phyloP scores from a whole-genome alignment of 2,329 filamentous ascomycete species.

The Neofusicoccum ribis region DNA sequence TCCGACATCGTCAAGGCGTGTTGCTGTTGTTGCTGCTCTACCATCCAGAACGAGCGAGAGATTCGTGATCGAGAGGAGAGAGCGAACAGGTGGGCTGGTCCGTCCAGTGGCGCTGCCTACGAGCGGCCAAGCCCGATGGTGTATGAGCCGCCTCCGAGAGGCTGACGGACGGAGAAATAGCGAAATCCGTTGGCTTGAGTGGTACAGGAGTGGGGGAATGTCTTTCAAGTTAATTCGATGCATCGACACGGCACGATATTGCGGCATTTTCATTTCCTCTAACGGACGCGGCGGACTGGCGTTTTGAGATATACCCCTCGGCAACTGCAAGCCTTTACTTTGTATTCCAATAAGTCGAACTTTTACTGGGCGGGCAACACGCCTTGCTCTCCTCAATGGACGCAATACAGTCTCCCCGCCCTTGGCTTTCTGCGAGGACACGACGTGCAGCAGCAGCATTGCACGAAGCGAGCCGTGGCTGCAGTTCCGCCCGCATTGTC shows the following conservation, averaged over 20 bases:
- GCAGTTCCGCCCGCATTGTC: background rate
- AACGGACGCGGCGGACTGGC: background rate
- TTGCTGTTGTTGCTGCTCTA: conserved; percentile 45
- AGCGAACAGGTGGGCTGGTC: conserved; percentile 38
- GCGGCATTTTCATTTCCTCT: conserved; percentile 1
- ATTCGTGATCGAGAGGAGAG: conserved; percentile 46
- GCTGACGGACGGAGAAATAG: too few species aligned
- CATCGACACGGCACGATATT: background rate
- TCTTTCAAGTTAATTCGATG: background rate
- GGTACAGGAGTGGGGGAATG: background rate
- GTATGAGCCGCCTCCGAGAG: conserved; percentile 26
- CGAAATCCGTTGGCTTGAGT: background rate
- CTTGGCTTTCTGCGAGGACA: too few species aligned
- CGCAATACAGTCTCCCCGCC: too few species aligned
- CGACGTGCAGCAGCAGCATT: too few species aligned
- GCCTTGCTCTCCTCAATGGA: background rate
- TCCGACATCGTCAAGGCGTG: conserved; percentile 38
- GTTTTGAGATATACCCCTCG: conserved; percentile 14
- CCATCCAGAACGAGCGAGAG: conserved; percentile 49
- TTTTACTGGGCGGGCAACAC: background rate
- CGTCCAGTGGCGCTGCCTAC: conserved; percentile 37
- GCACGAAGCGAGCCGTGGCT: background rate
- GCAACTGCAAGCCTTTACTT: background rate
- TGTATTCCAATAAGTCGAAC: background rate
- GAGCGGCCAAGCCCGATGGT: conserved; percentile 33